These are phyloP conservation scores for Hymenoscyphus infarciens DNA, from an alignment of 2,329 filamentous ascomycete genomes.

Conservation along the genomic window DNA sequence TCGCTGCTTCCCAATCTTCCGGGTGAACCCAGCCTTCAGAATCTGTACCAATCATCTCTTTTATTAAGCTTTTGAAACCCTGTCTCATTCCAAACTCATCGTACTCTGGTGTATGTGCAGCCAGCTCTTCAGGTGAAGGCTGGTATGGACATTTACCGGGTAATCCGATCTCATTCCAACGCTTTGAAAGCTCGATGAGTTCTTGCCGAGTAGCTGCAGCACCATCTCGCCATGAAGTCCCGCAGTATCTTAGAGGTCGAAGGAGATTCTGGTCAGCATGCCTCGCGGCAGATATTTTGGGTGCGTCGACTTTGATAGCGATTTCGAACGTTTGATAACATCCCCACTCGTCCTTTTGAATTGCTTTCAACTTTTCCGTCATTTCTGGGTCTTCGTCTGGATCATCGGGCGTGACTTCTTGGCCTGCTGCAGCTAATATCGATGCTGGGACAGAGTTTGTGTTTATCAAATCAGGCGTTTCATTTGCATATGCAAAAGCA, in stretches of 20 bases:
- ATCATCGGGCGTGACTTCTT: slow-evolving; percentile 18
- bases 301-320: slow-evolving; percentile 33
- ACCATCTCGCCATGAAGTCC: no score
- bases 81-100: slow-evolving; percentile 22
- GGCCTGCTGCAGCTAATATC: not conserved
- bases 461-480: slow-evolving; percentile 31
- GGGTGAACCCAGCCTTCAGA: slow-evolving; percentile 28
- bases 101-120: slow-evolving; percentile 17
- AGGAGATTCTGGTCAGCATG: slow-evolving; percentile 10
- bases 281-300: slow-evolving; percentile 34
- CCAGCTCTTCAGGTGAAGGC: slow-evolving; percentile 22
- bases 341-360: slow-evolving; percentile 24
- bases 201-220: no score
- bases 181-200: slow-evolving; percentile 38
- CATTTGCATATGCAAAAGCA: no score
- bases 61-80: slow-evolving; percentile 18
- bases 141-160: slow-evolving; percentile 33
- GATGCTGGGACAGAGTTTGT: slow-evolving; percentile 2
- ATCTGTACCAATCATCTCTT: slow-evolving; percentile 15
- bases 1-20: slow-evolving; percentile 21
- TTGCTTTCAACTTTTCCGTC: slow-evolving; percentile 26
- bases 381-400: not conserved
- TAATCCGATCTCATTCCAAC: slow-evolving; percentile 40
- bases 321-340: slow-evolving; percentile 34
- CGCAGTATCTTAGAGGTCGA: no score